Conservation (phyloP, 2,329 filamentous ascomycete species). For the Botryosphaeria dothidea region DNA sequence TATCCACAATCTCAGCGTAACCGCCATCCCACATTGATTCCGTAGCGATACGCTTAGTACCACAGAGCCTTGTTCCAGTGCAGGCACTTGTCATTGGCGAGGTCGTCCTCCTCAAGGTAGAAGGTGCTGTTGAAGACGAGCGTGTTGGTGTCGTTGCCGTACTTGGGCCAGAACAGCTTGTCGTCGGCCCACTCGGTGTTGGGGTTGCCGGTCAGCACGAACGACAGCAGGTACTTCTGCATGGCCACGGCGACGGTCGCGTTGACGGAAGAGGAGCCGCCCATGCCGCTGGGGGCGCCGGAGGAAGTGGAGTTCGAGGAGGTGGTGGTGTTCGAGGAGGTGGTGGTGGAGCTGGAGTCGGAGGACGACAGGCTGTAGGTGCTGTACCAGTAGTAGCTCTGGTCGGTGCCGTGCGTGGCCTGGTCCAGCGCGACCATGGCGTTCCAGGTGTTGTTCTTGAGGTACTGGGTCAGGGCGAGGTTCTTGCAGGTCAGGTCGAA, state of each 20-base stretch:
- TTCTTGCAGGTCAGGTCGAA: conserved; percentile 38
- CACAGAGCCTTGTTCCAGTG: conserved; percentile 39
- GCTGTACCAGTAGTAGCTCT: conserved; percentile 36
- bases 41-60: conserved; percentile 27
- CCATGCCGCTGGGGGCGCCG: conserved; percentile 9
- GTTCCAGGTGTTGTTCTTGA: conserved; percentile 42
- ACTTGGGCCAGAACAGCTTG: conserved; percentile 37
- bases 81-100: conserved; percentile 33
- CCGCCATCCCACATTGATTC: not conserved
- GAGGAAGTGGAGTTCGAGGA: conserved; percentile 25
- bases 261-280: conserved; percentile 10
- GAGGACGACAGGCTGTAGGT: conserved; percentile 18
- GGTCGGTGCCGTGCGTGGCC: conserved; percentile 40
- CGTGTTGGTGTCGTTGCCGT: conserved; percentile 26
- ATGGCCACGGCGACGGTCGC: conserved; percentile 25
- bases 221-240: conserved; percentile 35
- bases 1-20: not conserved
- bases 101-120: conserved; percentile 31
- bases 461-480: conserved; percentile 35
- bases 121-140: conserved; percentile 38
- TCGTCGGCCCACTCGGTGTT: conserved; percentile 35
- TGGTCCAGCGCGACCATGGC: conserved; percentile 33
- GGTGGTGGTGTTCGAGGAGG: not conserved
- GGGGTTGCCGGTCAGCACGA: conserved; percentile 32
- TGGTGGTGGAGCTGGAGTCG: not conserved